A percentile compares a stretch with the other conserved stretches of the same genome.
Conservation (phyloP, 169 alveolate species). For the Plasmodium fragile region DNA sequence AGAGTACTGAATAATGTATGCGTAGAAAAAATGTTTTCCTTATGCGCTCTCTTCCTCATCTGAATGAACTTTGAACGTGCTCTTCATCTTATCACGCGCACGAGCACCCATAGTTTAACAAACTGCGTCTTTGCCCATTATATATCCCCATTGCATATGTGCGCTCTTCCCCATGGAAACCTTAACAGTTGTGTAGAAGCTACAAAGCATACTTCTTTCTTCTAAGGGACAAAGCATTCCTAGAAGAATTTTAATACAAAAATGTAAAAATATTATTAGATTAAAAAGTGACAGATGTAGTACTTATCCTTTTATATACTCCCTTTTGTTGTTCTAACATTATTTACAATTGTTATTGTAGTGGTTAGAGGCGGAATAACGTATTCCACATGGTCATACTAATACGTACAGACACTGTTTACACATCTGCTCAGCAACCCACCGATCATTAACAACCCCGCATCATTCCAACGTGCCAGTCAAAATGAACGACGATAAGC, state of each 20-base stretch:
- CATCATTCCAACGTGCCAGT: neutral
- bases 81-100: neutral
- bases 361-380: neutral
- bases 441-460: neutral
- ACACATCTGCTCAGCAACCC: neutral
- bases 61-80: neutral
- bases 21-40: neutral
- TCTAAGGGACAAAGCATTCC: neutral
- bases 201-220: neutral
- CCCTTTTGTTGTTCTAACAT: neutral
- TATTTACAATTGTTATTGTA: neutral
- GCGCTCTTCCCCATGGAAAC: neutral
- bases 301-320: neutral
- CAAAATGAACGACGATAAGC: conserved; percentile 67
- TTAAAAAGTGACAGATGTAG: conserved; percentile 1
- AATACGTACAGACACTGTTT: neutral
- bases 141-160: neutral
- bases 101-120: neutral
- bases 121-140: neutral
- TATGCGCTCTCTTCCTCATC: neutral
- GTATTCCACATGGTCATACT: neutral
- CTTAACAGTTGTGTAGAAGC: neutral
- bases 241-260: neutral
- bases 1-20: neutral
- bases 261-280: neutral